Evolutionary conservation across 1,284 basidiomycete species (phyloP), one percentile per base, ranked within the genome.

Genomic region (Gymnopus androsaceus): DNA sequence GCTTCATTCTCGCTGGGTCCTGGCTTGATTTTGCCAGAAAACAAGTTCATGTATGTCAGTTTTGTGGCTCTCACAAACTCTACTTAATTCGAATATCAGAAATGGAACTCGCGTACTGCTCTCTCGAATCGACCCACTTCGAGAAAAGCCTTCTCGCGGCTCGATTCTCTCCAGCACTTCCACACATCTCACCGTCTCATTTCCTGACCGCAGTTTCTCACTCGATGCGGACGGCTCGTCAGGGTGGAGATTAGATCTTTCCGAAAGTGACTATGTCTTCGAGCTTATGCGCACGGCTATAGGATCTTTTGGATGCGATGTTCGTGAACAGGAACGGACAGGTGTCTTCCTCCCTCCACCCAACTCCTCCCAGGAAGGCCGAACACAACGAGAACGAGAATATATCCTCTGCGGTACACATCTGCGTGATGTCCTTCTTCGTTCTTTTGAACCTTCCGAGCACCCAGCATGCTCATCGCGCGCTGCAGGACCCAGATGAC

Each of bases 181-280:
- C 3, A 77, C 79, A 17, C 76, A 81, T 46, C 69, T 93, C 42
- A 77, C 77, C 14, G 67, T 93, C 7, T 72, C 77, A 3, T 90
- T 92, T 56, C 70, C 77, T 1, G 72, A 82, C 23, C 66, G 38
- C 70, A n/a, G 78, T 83, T 44, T 56, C 45, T 78, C 81, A 14
- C 64, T 82, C 51, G 65, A 69, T 11, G 6, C 54, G 11, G 23
- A 37, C 31, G 70, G 71, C 30, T 50, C 44, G 21, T 76, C 76
- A 1, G 54, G 65, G 27, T 92, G 90, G 90, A 76, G 90, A 67
- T 67, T 95, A 38, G 92, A 95, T 65, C 69, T 92, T 2, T 89
- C 86, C 1, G 75, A 75, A 31, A 85, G 83, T 36, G 85, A 87
- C 62, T 79, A 90, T 51, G 78, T 85, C 8, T 86, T 83, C 59